Evolutionary conservation across 1,139 yeast species (phyloP).

Genomic region (Blastobotrys indianensis): DNA sequence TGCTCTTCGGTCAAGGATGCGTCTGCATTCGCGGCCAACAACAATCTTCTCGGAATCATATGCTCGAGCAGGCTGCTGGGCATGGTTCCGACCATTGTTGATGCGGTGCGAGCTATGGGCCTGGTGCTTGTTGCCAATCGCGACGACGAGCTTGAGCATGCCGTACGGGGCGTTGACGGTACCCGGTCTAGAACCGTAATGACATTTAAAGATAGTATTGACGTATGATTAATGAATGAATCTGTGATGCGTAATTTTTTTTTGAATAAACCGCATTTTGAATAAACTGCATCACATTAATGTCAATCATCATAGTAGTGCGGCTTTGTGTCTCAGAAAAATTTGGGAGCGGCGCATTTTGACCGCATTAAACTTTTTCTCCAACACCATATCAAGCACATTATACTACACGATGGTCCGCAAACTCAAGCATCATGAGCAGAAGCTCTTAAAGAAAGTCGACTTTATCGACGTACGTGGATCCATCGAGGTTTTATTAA

Average conservation of each 20-base stretch:
- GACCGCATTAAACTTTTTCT: neutral
- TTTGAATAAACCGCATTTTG: neutral
- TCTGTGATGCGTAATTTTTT: no score
- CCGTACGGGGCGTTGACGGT: slow-evolving; percentile 59
- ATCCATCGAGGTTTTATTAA: no score
- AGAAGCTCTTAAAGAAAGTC: slow-evolving; percentile 88
- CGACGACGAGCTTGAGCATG: slow-evolving; percentile 21
- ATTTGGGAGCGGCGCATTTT: neutral
- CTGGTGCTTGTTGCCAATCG: slow-evolving; percentile 66
- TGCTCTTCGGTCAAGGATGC: slow-evolving; percentile 57
- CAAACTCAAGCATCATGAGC: slow-evolving; percentile 88
- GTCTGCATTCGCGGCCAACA: slow-evolving; percentile 65
- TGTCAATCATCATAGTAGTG: no score
- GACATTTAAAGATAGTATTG: slow-evolving; percentile 64
- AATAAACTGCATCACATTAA: no score
- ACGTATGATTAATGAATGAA: slow-evolving; percentile 40
- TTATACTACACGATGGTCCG: slow-evolving; percentile 62
- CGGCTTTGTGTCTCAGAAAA: neutral
- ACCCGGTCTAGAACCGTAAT: slow-evolving; percentile 58
- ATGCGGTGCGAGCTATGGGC: slow-evolving; percentile 73
- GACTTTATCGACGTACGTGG: slow-evolving; percentile 72
- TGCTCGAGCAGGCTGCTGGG: slow-evolving; percentile 65
- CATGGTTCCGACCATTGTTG: slow-evolving; percentile 70
- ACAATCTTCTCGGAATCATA: slow-evolving; percentile 79
- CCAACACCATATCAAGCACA: neutral